Conservation (phyloP, 331 rosid genomes). For the Prunus yedoensis region DNA sequence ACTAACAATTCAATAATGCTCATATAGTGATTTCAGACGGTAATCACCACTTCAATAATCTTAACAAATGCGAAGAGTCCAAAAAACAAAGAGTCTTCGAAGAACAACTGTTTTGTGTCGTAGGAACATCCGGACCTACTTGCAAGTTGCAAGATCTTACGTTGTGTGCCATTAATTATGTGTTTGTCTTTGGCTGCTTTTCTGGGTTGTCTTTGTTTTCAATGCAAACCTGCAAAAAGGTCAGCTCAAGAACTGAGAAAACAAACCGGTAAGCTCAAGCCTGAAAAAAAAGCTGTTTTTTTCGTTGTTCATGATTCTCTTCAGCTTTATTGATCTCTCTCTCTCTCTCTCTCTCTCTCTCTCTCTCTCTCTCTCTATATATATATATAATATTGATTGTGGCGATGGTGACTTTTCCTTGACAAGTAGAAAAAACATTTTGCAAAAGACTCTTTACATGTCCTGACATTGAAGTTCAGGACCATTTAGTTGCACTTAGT, state of each 20-base stretch:
- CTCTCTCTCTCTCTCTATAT: neutral
- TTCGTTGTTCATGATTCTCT: constrained; percentile 8
- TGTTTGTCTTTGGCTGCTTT: constrained; percentile 29
- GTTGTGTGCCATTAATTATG: constrained; percentile 6
- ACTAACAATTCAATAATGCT: neutral
- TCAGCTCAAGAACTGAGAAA: neutral
- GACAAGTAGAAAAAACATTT: neutral
- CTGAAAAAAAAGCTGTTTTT: constrained; percentile 4
- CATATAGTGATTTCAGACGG: neutral
- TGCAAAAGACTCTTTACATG: neutral
- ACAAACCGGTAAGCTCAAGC: constrained; percentile 7
- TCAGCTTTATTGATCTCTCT: constrained; percentile 1
- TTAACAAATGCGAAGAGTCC: constrained; percentile 9
- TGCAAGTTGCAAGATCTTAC: constrained; percentile 10
- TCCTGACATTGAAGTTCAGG: constrained; percentile 22
- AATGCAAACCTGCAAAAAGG: constrained; percentile 12
- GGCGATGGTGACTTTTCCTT: constrained; percentile 15
- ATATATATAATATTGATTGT: neutral
- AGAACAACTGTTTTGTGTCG: constrained; percentile 12
- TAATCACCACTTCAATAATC: neutral
- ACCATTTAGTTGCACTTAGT: constrained; percentile 30
- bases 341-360: neutral
- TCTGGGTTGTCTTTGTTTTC: constrained; percentile 25
- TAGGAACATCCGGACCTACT: constrained; percentile 31
- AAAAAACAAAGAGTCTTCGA: constrained; percentile 21